Conservation (phyloP, 148 eudicot genomes). For the Selenicereus undatus region DNA sequence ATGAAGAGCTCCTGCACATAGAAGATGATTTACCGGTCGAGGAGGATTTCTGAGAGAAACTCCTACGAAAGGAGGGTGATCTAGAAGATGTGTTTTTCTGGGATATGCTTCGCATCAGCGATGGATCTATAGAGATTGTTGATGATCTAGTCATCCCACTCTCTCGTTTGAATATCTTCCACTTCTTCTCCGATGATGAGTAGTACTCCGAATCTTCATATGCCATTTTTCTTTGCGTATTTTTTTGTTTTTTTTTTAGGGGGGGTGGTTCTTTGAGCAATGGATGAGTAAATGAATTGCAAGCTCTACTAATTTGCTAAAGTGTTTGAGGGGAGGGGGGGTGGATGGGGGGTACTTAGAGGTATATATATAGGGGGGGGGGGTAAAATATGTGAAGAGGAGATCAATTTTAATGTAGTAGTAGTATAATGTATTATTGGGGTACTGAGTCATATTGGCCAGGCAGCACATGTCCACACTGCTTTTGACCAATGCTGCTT, state of each 20-base stretch:
- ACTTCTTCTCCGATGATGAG: slow-evolving; percentile 35
- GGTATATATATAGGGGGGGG: slow-evolving; percentile 7
- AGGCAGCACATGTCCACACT: slow-evolving; percentile 34
- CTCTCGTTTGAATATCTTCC: slow-evolving; percentile 35
- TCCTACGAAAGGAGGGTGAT: slow-evolving; percentile 28
- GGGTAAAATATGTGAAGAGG: not conserved
- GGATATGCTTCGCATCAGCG: slow-evolving; percentile 30
- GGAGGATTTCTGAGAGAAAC: slow-evolving; percentile 32
- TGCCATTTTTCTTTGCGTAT: slow-evolving; percentile 16
- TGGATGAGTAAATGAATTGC: not conserved
- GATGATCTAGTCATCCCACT: slow-evolving; percentile 18
- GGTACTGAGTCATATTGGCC: slow-evolving; percentile 20
- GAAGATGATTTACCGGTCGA: slow-evolving; percentile 16
- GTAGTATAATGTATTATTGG: slow-evolving; percentile 20
- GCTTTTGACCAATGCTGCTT: slow-evolving; percentile 29
- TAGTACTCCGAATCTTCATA: slow-evolving; percentile 34
- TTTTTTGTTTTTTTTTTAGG: not conserved
- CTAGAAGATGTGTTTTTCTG: slow-evolving; percentile 27
- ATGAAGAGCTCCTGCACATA: slow-evolving; percentile 30
- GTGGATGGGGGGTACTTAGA: not conserved
- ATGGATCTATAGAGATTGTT: slow-evolving; percentile 3
- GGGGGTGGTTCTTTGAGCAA: not conserved
- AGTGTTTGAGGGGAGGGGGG: not conserved
- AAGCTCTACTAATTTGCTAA: not conserved
- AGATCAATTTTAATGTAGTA: not conserved